phyloP scores from a whole-genome alignment of 176 grass and related monocot species.

The Stipa capillata region DNA sequence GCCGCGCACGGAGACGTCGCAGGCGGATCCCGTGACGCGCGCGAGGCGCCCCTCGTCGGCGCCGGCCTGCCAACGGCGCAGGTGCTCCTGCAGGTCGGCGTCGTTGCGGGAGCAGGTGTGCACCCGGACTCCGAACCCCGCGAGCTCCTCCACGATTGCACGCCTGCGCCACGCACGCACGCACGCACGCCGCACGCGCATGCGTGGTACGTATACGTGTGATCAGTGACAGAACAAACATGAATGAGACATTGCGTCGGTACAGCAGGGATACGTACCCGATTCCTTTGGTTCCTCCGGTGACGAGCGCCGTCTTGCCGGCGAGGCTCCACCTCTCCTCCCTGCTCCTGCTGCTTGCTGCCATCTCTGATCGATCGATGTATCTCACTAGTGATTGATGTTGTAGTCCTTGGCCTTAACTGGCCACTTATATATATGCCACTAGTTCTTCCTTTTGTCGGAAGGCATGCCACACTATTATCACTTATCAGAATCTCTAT shows the following conservation, averaged over 20 bases:
- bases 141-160: slow-evolving; percentile 44
- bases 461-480: too few species aligned
- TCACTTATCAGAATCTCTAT: too few species aligned
- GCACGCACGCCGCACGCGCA: too few species aligned
- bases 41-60: background rate
- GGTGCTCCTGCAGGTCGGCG: slow-evolving; percentile 21
- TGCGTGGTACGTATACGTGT: too few species aligned
- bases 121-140: slow-evolving; percentile 30
- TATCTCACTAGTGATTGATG: background rate
- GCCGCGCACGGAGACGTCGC: slow-evolving; percentile 24
- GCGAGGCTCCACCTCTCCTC: background rate
- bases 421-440: too few species aligned
- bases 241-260: background rate
- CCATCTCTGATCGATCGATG: background rate
- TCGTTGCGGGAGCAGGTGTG: slow-evolving; percentile 30
- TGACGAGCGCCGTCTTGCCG: background rate
- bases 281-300: background rate
- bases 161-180: background rate
- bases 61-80: slow-evolving; percentile 6
- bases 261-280: background rate
- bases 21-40: slow-evolving; percentile 20
- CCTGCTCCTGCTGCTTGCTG: background rate
- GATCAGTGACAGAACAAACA: too few species aligned
- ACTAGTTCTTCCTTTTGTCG: too few species aligned
- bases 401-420: background rate